Evolutionary conservation across 768 basidiomycete species (phyloP), one percentile per base, ranked within the genome.

Genomic region (Lenzites betulinus): DNA sequence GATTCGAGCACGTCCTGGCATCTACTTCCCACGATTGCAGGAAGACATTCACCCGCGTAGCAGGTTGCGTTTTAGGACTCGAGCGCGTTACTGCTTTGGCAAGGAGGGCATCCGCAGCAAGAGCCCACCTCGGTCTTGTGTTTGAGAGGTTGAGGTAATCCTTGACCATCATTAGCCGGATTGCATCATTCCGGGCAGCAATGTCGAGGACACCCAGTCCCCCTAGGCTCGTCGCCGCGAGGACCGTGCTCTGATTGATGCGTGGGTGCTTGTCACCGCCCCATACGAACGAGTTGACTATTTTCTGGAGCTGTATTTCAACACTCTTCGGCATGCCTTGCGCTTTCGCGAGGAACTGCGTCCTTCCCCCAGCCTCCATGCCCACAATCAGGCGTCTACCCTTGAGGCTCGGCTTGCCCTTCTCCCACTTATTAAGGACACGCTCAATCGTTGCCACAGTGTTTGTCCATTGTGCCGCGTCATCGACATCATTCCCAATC

Each of bases 131-230:
- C 1, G 61, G 58, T 38, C 54, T 22, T 18, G 8, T 1, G 1
- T 13, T 7, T 15, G 41, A 18, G 2, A 47, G 2, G 3, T 12
- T 47, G 25, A 62, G 60, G 48, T 58, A 65, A 4, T 12, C 20
- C 18, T 44, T 48, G 1, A 69, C 20, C 65, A 65, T 66, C 8
- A 62, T 69, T 0, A 62, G 13, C 2, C 55, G 44, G 0, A 67
- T 64, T 2, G 65, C 68, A 38, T 65, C 54, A 23, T 65, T 57
- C 49, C 62, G 33, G 39, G 52, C 22, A 1, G 1, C 1, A 1
- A 58, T 2, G 47, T 62, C 54, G 0, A 50, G 58, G 7, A 59
- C 5, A 2, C 25, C 38, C 16, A 58, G 26, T 1, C 62, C 62
- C 20, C 62, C 62, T 23, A 54, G 12, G 2, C 4, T 22, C 3